A percentile compares a stretch with the other conserved stretches of the same genome.
phyloP scores from a whole-genome alignment of 1,284 basidiomycete species.

The Leccinum subspadiceum region DNA sequence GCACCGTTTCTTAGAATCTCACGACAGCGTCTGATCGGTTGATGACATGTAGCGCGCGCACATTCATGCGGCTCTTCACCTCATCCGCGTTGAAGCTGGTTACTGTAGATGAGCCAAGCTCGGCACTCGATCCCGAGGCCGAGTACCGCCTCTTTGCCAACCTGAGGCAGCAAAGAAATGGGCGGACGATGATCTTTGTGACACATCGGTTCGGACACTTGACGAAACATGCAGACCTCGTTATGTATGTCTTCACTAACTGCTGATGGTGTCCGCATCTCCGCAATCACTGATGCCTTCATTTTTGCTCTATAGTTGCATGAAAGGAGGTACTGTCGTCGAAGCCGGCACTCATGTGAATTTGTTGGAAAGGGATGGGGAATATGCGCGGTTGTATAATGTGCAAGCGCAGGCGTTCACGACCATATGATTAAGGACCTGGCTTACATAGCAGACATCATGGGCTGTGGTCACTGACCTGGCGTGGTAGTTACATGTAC shows the following conservation, averaged over 20 bases:
- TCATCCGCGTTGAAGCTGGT: conserved; percentile 43
- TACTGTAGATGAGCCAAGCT: conserved; percentile 53
- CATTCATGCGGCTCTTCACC: conserved; percentile 46
- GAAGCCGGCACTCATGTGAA: conserved; percentile 55
- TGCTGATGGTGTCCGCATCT: not conserved
- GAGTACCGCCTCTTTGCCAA: conserved; percentile 52
- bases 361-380: conserved; percentile 44
- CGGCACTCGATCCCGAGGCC: conserved; percentile 50
- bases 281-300: not conserved
- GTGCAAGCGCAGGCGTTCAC: conserved; percentile 55
- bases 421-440: not conserved
- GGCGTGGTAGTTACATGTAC: too few relatives aligned
- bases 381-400: conserved; percentile 55
- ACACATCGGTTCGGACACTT: conserved; percentile 70
- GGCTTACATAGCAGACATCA: not conserved
- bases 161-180: conserved; percentile 47
- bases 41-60: conserved; percentile 30
- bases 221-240: conserved; percentile 60
- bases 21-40: too few relatives aligned
- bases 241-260: conserved; percentile 41
- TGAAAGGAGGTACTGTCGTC: conserved; percentile 54
- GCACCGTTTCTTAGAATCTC: too few relatives aligned
- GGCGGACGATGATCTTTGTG: conserved; percentile 67
- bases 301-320: conserved; percentile 41
- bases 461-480: too few relatives aligned